Evolutionary conservation across 2,329 filamentous ascomycete species (phyloP), one percentile per base, ranked within the genome.

Genomic region (Clonostachys chloroleuca): DNA sequence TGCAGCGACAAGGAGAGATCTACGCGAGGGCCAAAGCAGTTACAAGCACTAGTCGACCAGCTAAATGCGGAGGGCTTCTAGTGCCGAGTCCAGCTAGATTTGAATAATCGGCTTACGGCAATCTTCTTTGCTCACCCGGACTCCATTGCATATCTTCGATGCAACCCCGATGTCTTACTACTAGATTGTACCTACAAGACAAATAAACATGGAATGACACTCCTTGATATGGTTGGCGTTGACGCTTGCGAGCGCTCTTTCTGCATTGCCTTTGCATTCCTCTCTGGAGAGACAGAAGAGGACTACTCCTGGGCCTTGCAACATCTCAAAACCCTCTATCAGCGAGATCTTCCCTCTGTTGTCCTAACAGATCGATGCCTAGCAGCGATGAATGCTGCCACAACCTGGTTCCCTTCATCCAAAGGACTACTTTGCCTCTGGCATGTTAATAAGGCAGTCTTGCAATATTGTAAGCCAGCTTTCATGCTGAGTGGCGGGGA

Each of bases 111-210:
- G 12, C 45, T 57, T 20, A 57, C 45, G 45, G 50, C 50, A 43
- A 42, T 59, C 13, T 49, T 59, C 8, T 59, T 58, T 43, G 51
- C 56, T 17, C 49, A 59, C 49, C 56, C 47, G 40, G 48, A 55
- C 16, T 59, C 51, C 37, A 43, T 56, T 4, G 43, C 16, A 40
- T 57, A 55, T 39, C 50, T 59, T 12, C 36, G 55, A 39, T 24
- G 44, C 2, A 53, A 59, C 36, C 48, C 51, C 3, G 51, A 57
- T 33, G n/a, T 54, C 12, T 36, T 58, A 13, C 33, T 58, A 16
- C 34, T 59, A 24, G 51, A 55, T 36, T 58, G 48, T 36, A 58
- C 52, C 18, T 56, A 58, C 20, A 56, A 58, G 43, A 56, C 53
- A 9, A 56, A 56, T 35, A 56, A 54, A 36, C 49, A 53, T 16